phyloP scores from a whole-genome alignment of 352 stramenopile species.

The Globisporangium solare region DNA sequence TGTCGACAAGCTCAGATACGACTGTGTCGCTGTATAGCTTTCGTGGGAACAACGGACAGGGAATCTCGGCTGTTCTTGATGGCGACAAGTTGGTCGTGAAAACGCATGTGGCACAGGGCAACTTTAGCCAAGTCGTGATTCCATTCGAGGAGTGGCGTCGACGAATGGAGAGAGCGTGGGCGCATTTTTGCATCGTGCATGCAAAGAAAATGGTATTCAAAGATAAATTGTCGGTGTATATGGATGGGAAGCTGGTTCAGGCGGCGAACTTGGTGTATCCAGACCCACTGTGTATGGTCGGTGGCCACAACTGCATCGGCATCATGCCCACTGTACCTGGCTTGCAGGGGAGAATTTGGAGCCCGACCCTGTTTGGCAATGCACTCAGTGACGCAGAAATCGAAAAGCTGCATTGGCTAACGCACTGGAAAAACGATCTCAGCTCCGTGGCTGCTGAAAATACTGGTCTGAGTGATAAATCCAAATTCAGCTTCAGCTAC shows the following conservation, averaged over 20 bases:
- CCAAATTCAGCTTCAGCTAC: constrained; percentile 77
- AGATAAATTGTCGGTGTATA: constrained; percentile 73
- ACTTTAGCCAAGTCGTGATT: constrained; percentile 46
- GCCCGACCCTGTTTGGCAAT: constrained; percentile 69
- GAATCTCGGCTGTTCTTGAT: constrained; percentile 57
- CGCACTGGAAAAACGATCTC: constrained; percentile 71
- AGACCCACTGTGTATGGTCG: constrained; percentile 59
- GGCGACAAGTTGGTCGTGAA: constrained; percentile 50
- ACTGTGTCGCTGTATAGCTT: constrained; percentile 70
- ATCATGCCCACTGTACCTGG: constrained; percentile 39
- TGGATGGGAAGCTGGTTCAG: constrained; percentile 55
- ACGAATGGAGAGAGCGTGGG: constrained; percentile 56
- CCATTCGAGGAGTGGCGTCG: constrained; percentile 43
- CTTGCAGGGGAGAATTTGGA: constrained; percentile 71
- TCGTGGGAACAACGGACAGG: constrained; percentile 66
- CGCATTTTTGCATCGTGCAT: constrained; percentile 76
- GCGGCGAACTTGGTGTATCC: constrained; percentile 69
- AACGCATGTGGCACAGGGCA: constrained; percentile 36
- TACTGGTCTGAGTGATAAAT: constrained; percentile 56
- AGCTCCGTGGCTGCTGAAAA: constrained; percentile 63
- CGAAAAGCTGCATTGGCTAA: constrained; percentile 65
- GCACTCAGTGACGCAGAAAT: constrained; percentile 60
- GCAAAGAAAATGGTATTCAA: constrained; percentile 89
- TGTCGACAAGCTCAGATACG: constrained; percentile 24
- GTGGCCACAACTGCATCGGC: constrained; percentile 70